Conservation (phyloP, 257 asterid species). For the Prunella vulgaris region DNA sequence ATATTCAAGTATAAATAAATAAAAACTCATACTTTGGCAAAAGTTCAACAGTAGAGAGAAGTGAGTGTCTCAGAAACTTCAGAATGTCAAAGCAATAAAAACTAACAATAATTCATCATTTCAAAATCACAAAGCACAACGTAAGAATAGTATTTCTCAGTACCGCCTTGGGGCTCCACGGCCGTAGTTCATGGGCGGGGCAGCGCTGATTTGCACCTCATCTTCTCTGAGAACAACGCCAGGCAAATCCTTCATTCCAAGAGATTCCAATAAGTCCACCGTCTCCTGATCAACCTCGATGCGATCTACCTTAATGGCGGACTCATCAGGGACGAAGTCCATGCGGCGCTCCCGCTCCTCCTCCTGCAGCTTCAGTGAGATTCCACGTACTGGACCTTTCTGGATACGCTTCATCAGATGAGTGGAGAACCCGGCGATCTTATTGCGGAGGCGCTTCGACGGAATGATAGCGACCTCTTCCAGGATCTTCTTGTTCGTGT, state of each 20-base stretch:
- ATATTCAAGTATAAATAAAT: not conserved
- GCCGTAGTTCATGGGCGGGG: slow-evolving; percentile 32
- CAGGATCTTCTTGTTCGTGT: slow-evolving; percentile 50
- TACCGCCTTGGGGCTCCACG: slow-evolving; percentile 35
- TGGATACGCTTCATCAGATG: slow-evolving; percentile 56
- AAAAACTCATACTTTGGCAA: not conserved
- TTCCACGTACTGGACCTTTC: slow-evolving; percentile 48
- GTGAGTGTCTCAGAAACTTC: not conserved
- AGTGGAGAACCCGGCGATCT: slow-evolving; percentile 53
- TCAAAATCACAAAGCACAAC: not conserved
- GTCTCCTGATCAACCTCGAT: slow-evolving; percentile 58
- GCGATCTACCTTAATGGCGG: slow-evolving; percentile 38
- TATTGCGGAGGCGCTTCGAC: slow-evolving; percentile 57
- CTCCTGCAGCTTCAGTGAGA: slow-evolving; percentile 51
- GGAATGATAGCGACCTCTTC: slow-evolving; percentile 48
- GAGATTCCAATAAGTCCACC: slow-evolving; percentile 33
- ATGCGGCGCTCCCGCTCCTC: slow-evolving; percentile 58
- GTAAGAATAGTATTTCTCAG: slow-evolving; percentile 16
- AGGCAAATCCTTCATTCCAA: slow-evolving; percentile 46
- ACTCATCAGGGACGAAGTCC: slow-evolving; percentile 53
- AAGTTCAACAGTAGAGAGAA: not conserved
- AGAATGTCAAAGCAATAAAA: slow-evolving; percentile 11
- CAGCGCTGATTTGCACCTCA: slow-evolving; percentile 28
- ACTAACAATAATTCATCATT: slow-evolving; percentile 8
- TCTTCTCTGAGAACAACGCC: slow-evolving; percentile 38